Evolutionary conservation across 768 basidiomycete species (phyloP).

Genomic region (Tremella fuciformis): DNA sequence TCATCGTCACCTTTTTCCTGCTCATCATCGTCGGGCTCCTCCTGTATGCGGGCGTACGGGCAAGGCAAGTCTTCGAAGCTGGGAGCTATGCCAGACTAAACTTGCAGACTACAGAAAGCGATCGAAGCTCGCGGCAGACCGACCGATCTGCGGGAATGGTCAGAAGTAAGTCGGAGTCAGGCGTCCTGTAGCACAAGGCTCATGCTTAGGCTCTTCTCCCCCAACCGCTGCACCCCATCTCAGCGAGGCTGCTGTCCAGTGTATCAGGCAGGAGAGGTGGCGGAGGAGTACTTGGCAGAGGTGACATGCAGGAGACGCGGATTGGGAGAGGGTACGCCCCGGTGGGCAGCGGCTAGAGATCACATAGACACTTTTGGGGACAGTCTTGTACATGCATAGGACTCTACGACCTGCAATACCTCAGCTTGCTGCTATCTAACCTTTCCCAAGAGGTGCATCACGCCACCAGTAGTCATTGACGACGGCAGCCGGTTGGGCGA

Average conservation of each 20-base stretch:
- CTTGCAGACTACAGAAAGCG: slow-evolving; percentile 42
- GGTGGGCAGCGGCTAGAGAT: neutral
- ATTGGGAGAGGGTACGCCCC: neutral
- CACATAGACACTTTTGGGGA: too few relatives aligned
- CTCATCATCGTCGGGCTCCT: slow-evolving; percentile 81
- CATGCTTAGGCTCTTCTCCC: slow-evolving; percentile 25
- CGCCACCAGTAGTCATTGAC: too few relatives aligned
- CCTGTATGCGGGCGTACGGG: slow-evolving; percentile 69
- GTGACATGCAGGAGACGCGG: slow-evolving; percentile 1
- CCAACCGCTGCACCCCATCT: slow-evolving; percentile 25
- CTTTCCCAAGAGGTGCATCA: too few relatives aligned
- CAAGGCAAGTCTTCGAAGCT: slow-evolving; percentile 27
- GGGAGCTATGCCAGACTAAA: neutral
- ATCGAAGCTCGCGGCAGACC: slow-evolving; percentile 48
- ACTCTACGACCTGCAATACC: too few relatives aligned
- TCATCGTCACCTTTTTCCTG: slow-evolving; percentile 86
- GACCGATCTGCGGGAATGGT: slow-evolving; percentile 48
- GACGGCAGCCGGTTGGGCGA: too few relatives aligned
- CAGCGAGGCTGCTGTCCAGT: slow-evolving; percentile 5
- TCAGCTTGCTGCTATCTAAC: too few relatives aligned
- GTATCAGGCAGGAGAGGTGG: neutral
- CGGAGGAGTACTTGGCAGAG: neutral
- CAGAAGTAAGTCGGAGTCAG: slow-evolving; percentile 26
- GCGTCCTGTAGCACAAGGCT: neutral
- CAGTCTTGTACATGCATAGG: too few relatives aligned